Base-by-base conservation (phyloP, 805 yeast species). In the Ogataea pilisensis region DNA sequence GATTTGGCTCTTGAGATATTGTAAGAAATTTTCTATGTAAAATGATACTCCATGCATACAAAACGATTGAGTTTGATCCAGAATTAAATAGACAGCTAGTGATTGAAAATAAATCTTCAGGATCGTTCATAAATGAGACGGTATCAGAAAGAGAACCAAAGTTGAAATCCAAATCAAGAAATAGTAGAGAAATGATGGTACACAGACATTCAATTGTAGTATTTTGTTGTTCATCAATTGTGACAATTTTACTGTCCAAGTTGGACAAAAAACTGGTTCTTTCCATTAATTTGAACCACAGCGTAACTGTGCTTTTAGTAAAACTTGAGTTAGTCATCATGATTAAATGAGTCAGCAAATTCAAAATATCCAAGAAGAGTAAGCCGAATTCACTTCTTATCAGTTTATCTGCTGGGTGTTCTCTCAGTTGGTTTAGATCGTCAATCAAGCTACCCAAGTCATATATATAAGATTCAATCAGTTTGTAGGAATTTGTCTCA, bases 41-140 rank as follows among this genome's bases (percentile, higher is more conserved):
- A 9, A 80, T 58, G 12, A 82, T 73, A 24, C 85, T 74, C 91
- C 91, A 85, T 18, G 78, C 72, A 53, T 82, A 83, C 33, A 77
- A 57, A 1, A 80, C 63, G 9, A 82, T 57, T 2, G 85, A 63
- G 45, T 75, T 75, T 2, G 61, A 43, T 11, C 65, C 58, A 1
- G 71, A 52, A 8, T 61, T 53, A 5, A 63, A 40, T 2, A 60
- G 35, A 5, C 28, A 26, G 18, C 47, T 37, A 18, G 56, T 57
- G 4, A 58, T 51, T 18, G 35, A 16, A 3, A 27, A 39, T 14
- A 80, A 55, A 4, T 63, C 50, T 1, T 61, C 55, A 40, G 77
- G 55, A 44, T 77, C 74, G 37, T 65, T 59, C 48, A 73, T 61
- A 38, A 59, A 75, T 0, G 74, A 61, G 1, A 65, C 43, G 1